Evolutionary conservation across 2,329 filamentous ascomycete species (phyloP), one percentile per base, ranked within the genome.

Genomic region (Ophioceras dolichostomum): DNA sequence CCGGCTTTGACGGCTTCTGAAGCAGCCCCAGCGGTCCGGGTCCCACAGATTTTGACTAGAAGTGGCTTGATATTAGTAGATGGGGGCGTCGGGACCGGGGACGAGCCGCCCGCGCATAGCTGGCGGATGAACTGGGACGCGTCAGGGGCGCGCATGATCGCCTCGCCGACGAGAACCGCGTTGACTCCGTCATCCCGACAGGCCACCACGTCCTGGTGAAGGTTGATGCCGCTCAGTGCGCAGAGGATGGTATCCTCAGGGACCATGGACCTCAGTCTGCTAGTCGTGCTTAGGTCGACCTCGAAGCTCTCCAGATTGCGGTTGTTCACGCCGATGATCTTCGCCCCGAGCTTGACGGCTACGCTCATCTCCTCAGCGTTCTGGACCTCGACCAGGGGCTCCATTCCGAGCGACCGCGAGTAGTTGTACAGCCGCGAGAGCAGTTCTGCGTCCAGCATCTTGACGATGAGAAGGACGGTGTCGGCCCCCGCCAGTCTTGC

Each of bases 281-380:
- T 87, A 2, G 89, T 94, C 1, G 89, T 98, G 43, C 83, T 79
- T 44, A 98, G 73, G 56, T 98, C 93, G 16, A 98, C 91, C 54
- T 96, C 88, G 50, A 98, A 98, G 51, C 81, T 96, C 48, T 89
- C 89, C 10, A 98, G 69, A 52, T 98, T 94, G 39, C 91, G 79
- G 64, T 98, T 98, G 63, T 98, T 98, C 48, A 98, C 91, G 19
- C 91, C 91, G 50, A 98, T 94, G 27, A 86, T 89, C 59, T 88
- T 82, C 17, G 91, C 75, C 10, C 89, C 91, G 17, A 98, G 70
- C 39, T 83, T 74, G 32, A 95, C 77, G 7, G 93, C 91, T 39
- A 78, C 79, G 28, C 80, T 70, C 85, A 95, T 98, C 60, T 98
- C 91, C 35, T 91, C 84, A 0, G 80, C 77, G 30, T 83, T 98